Conservation (phyloP, 768 basidiomycete genomes). For the Suillus fuscotomentosus region DNA sequence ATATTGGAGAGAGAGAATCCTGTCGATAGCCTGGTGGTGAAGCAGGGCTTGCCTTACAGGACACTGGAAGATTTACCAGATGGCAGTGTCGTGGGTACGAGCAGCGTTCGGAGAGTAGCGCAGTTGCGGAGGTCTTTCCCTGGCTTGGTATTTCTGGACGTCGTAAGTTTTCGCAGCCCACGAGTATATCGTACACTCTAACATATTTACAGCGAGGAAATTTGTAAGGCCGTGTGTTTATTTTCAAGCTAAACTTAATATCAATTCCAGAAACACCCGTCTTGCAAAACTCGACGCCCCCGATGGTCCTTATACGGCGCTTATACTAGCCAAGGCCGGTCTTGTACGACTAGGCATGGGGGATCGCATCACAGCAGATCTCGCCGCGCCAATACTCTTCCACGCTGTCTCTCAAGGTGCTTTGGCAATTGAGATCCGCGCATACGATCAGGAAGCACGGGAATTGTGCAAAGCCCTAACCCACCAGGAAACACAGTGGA, state of each 20-base stretch:
- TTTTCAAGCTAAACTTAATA: constrained; percentile 6
- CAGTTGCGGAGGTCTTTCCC: constrained; percentile 83
- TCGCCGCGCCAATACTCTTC: constrained; percentile 73
- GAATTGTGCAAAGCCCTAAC: constrained; percentile 67
- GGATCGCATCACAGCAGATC: constrained; percentile 71
- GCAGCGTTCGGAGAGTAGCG: constrained; percentile 89
- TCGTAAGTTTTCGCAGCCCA: constrained; percentile 54
- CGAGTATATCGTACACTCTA: not conserved
- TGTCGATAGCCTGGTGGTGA: constrained; percentile 85
- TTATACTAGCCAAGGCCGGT: constrained; percentile 93
- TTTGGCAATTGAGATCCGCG: constrained; percentile 80
- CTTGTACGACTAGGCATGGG: constrained; percentile 77
- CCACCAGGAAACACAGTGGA: constrained; percentile 77
- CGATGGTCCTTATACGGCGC: constrained; percentile 75
- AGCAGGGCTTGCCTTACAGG: constrained; percentile 67
- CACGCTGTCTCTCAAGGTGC: constrained; percentile 96
- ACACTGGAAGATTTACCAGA: constrained; percentile 79
- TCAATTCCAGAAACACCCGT: constrained; percentile 72
- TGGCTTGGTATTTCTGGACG: constrained; percentile 76
- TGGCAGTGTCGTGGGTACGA: constrained; percentile 93
- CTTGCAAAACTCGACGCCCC: constrained; percentile 87
- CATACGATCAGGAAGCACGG: constrained; percentile 57
- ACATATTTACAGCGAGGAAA: constrained; percentile 67
- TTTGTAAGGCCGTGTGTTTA: constrained; percentile 51
- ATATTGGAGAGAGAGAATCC: constrained; percentile 87